Evolutionary conservation across 2,329 filamentous ascomycete species (phyloP), one percentile per base, ranked within the genome.

Genomic region (Dryadomyces quercus-mongolicae): DNA sequence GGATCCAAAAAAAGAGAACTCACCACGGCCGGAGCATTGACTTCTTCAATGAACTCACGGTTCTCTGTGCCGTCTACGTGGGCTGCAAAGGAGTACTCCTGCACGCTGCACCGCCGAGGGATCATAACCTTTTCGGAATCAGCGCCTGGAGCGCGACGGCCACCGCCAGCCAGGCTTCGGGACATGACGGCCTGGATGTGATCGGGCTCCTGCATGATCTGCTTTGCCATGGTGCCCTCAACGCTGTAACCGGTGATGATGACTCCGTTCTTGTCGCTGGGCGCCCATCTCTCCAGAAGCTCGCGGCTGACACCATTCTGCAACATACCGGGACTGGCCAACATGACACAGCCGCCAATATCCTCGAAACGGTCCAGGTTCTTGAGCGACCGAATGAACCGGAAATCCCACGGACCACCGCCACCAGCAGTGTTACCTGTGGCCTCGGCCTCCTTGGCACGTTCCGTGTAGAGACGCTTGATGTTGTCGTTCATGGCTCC

Each of bases 401-500:
- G 88, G 71, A 98, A 97, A 63, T 98, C 93, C 91, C 93, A 98
- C 0, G 93, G 93, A 0, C 87, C 87, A 40, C 88, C 91, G 63
- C 87, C 91, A 8, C 81, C 82, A 7, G 79, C 78, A 2, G 77
- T 78, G 60, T 90, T 86, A 9, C 88, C 87, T 38, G 82, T 84
- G 0, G 86, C 85, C 66, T 95, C 88, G 10, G 89, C 88, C 66
- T 95, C 89, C 4, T 88, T 89, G 82, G 95, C 94, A 49, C 89
- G 83, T 68, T 94, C 90, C 53, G 86, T 80, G 70, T 96, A 96
- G n/a, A 95, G 79, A 12, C 88, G 82, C 68, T 95, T 96, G 74
- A 98, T 97, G 63, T 96, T 97, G 65, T 97, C 92, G 67, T 98
- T 98, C 93, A 98, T 98, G 54, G 91, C 90, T 50, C 91, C 89